Conservation (phyloP, 202 grass and related monocot genomes). For the Digitaria exilis region DNA sequence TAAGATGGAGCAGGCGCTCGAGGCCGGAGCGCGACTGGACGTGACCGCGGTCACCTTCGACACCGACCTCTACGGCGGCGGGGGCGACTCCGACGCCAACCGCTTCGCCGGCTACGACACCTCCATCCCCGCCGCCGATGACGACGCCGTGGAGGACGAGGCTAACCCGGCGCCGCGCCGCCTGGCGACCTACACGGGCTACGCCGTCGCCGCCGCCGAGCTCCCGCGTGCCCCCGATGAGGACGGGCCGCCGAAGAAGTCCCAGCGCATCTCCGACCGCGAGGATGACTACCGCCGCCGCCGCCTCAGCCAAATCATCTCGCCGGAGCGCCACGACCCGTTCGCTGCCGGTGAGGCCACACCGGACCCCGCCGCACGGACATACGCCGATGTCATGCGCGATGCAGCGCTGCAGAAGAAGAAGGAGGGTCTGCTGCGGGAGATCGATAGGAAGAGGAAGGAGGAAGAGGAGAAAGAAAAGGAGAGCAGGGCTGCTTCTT, state of each 20-base stretch:
- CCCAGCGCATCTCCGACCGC: conserved; percentile 78
- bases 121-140: conserved; percentile 84
- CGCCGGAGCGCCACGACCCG: too few species aligned
- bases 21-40: conserved; percentile 56
- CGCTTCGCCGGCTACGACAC: conserved; percentile 83
- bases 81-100: conserved; percentile 57
- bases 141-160: conserved; percentile 56
- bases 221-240: conserved; percentile 65
- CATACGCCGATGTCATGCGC: conserved; percentile 79
- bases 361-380: conserved; percentile 71
- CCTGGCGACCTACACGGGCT: conserved; percentile 71
- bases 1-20: conserved; percentile 75
- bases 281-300: conserved; percentile 86
- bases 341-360: conserved; percentile 76
- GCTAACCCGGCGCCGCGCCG: conserved; percentile 56
- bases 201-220: conserved; percentile 64
- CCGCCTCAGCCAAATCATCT: conserved; percentile 77
- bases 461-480: conserved; percentile 62
- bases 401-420: conserved; percentile 69
- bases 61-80: conserved; percentile 80
- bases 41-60: conserved; percentile 82
- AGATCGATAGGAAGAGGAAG: conserved; percentile 75
- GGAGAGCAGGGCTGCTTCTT: conserved; percentile 51
- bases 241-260: conserved; percentile 52
- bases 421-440: conserved; percentile 71